Base-by-base conservation (phyloP, 257 asterid genomes). In the Lavandula angustifolia region DNA sequence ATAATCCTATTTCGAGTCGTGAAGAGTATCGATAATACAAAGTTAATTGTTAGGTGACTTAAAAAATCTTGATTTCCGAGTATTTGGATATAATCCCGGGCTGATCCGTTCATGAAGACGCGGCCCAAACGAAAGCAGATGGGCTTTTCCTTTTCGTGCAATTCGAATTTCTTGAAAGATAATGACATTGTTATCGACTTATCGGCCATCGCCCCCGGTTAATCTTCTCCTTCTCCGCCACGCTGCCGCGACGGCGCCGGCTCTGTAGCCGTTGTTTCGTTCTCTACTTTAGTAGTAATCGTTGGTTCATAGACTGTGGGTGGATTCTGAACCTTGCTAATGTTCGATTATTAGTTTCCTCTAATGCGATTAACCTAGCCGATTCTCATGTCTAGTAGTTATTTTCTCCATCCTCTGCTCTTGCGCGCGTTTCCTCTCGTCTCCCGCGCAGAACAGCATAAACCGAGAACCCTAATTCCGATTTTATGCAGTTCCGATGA, bases 371-470 rank as follows among this genome's bases (percentile, higher is more conserved):
- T 71, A 56, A 6, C 33, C 56, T 37, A 56, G 41, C 9, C 41
- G 48, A 43, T 58, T 79, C 41, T 22, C 53, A 85, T 85, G 94
- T 90, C 92, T 29, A 72, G 75, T 69, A 73, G 60, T 50, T 76
- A 65, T 75, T 51, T 49, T 65, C 75, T 77, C 76, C 74, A 62
- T 73, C 74, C 83, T 71, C 68, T 84, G 8, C 73, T 82, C 72
- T 50, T 71, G 53, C 79, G 89, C 56, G 60, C 82, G 11, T 58
- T 73, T 17, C 76, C 74, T 32, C 64, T 62, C 43, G 43, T 4
- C 14, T 16, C 31, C 40, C 66, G 54, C 37, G 66, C 64, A 35
- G 65, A 67, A 8, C 70, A 61, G 73, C 66, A 31, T 14, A 82
- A 69, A 64, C 69, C 72, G 76, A 59, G 72, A 73, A 62, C 52